phyloP scores from a whole-genome alignment of 192 early-diverging fungal genomes.

The Tieghemiomyces parasiticus region DNA sequence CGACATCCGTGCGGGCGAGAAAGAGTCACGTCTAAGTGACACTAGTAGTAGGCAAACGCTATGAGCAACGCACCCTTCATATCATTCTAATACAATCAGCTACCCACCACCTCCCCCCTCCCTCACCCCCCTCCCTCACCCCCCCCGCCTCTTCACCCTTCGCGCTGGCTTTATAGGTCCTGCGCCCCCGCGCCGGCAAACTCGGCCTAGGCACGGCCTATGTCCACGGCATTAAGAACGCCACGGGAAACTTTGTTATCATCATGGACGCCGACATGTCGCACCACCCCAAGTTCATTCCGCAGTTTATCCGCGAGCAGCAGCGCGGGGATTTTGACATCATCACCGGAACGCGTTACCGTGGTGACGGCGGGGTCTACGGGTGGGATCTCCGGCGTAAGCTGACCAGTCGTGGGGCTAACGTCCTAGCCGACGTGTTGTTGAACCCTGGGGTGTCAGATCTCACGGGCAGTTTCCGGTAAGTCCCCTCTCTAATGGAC shows the following conservation, averaged over 20 bases:
- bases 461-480: conserved; percentile 88
- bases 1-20: not conserved
- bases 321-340: conserved; percentile 73
- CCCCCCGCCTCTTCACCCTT: not conserved
- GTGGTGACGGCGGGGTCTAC: conserved; percentile 78
- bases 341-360: conserved; percentile 89
- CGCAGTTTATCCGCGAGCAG: conserved; percentile 84
- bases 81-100: not conserved
- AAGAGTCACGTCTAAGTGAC: too few species aligned
- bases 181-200: conserved; percentile 90
- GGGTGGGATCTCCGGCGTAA: conserved; percentile 96
- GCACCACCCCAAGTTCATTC: conserved; percentile 96
- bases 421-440: conserved; percentile 78
- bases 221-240: conserved; percentile 82
- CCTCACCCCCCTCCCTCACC: not conserved
- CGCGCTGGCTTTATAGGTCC: conserved; percentile 29
- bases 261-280: conserved; percentile 99
- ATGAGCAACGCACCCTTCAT: too few species aligned
- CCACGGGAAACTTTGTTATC: conserved; percentile 89
- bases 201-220: conserved; percentile 94
- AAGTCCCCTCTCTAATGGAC: not conserved
- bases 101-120: not conserved
- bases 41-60: too few species aligned
- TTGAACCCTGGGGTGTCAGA: conserved; percentile 86
- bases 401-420: conserved; percentile 92